A percentile compares a stretch with the other conserved stretches of the same genome.
These are phyloP conservation scores for Fusarium sp. DNA, from an alignment of 2,329 filamentous ascomycete genomes.

Conservation along the genomic window DNA sequence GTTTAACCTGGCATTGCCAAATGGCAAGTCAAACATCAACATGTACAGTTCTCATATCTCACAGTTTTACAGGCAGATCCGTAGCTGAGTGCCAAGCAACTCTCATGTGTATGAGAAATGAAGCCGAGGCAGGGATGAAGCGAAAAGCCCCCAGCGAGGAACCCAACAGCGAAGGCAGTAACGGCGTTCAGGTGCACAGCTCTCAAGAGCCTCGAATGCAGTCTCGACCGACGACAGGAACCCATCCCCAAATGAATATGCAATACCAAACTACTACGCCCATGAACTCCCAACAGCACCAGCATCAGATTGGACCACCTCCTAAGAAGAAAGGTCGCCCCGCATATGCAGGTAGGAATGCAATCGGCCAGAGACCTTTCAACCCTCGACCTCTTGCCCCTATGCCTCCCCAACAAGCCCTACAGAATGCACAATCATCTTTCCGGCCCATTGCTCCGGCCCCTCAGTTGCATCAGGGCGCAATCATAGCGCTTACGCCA, in stretches of 20 bases:
- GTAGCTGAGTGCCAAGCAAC: conserved; percentile 60
- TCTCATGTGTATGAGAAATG: conserved; percentile 51
- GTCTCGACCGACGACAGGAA: conserved; percentile 3
- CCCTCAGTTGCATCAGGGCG: neutral
- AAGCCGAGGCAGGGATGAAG: conserved; percentile 50
- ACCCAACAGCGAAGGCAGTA: conserved; percentile 50
- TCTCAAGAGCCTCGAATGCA: conserved; percentile 11
- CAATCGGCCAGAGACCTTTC: conserved; percentile 48
- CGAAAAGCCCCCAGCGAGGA: conserved; percentile 49
- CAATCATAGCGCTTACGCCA: neutral
- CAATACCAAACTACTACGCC: conserved; percentile 42
- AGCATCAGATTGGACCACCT: conserved; percentile 11
- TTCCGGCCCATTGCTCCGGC: conserved; percentile 31
- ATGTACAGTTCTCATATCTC: neutral
- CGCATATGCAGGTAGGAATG: conserved; percentile 59
- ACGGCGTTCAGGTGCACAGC: neutral
- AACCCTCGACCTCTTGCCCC: conserved; percentile 53
- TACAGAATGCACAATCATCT: neutral
- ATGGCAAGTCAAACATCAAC: conserved; percentile 52
- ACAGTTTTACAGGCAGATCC: conserved; percentile 57
- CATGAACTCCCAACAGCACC: conserved; percentile 8
- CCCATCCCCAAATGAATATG: conserved; percentile 33
- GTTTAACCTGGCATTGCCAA: conserved; percentile 62
- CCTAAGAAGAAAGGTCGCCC: conserved; percentile 60
- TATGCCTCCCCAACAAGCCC: conserved; percentile 39